Evolutionary conservation across 495 filamentous ascomycete genomes (phyloP).

Genomic region (Lasiosphaeria hispida): DNA sequence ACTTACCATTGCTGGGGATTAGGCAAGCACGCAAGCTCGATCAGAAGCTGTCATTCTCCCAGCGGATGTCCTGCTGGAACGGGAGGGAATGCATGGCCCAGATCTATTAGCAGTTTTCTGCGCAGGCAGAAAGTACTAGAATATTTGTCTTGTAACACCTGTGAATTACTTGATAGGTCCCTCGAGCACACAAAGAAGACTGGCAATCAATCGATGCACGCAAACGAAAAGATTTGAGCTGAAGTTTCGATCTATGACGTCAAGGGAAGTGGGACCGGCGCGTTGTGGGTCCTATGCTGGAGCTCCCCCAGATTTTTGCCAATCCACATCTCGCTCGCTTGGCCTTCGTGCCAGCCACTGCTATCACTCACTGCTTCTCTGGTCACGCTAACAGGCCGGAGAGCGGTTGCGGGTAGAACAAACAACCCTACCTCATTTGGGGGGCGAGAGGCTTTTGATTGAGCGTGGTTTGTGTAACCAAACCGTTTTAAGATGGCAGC

Average conservation of each 20-base stretch:
- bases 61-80: too few relatives aligned
- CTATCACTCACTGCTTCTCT: neutral
- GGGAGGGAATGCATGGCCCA: neutral
- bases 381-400: neutral
- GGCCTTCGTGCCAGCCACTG: slow-evolving; percentile 1
- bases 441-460: neutral
- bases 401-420: slow-evolving; percentile 2
- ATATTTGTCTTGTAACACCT: slow-evolving; percentile 13
- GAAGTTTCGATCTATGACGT: slow-evolving; percentile 27
- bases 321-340: neutral
- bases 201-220: slow-evolving; percentile 1
- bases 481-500: neutral
- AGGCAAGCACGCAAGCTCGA: too few relatives aligned
- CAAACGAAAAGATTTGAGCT: slow-evolving; percentile 8
- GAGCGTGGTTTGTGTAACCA: neutral
- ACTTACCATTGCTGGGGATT: too few relatives aligned
- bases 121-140: neutral
- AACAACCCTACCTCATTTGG: slow-evolving; percentile 1
- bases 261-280: slow-evolving; percentile 3
- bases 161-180: neutral
- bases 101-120: too few relatives aligned
- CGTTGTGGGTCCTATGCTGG: too few relatives aligned
- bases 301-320: neutral
- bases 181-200: slow-evolving; percentile 13
- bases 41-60: too few relatives aligned